phyloP scores from a whole-genome alignment of 2,329 filamentous ascomycete genomes.

The Golovinomyces cichoracearum region DNA sequence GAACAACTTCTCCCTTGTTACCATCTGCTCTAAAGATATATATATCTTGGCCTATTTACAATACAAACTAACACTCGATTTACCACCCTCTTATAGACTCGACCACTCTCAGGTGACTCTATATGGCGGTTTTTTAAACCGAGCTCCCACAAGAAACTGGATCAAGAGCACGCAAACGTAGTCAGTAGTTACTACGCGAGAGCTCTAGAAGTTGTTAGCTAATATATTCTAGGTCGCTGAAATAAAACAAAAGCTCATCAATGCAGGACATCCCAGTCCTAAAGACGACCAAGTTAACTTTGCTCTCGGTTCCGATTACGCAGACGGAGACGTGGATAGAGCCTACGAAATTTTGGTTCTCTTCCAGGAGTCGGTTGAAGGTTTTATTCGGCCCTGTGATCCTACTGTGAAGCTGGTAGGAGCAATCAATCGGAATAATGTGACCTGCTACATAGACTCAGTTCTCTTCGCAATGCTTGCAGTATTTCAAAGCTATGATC shows the following conservation, averaged over 20 bases:
- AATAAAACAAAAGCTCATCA: constrained; percentile 25
- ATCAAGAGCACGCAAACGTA: constrained; percentile 27
- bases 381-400: constrained; percentile 50
- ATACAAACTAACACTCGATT: constrained; percentile 8
- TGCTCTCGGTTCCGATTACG: constrained; percentile 34
- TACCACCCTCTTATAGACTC: constrained; percentile 18
- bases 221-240: constrained; percentile 21
- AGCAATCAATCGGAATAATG: constrained; percentile 58
- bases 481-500: constrained; percentile 69
- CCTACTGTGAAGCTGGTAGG: constrained; percentile 49
- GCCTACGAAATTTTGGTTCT: constrained; percentile 54
- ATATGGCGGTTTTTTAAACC: constrained; percentile 39
- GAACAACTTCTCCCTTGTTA: not conserved
- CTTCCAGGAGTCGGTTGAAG: constrained; percentile 56
- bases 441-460: constrained; percentile 88
- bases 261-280: constrained; percentile 27
- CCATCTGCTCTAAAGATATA: not conserved
- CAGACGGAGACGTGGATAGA: constrained; percentile 43
- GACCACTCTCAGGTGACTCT: constrained; percentile 27
- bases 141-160: constrained; percentile 28
- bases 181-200: constrained; percentile 3
- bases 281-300: constrained; percentile 36
- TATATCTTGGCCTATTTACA: not conserved
- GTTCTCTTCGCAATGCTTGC: constrained; percentile 92
- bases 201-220: not conserved